These are phyloP conservation scores for Ascochyta koolunga DNA, from an alignment of 2,329 filamentous ascomycete species.

Conservation along the genomic window DNA sequence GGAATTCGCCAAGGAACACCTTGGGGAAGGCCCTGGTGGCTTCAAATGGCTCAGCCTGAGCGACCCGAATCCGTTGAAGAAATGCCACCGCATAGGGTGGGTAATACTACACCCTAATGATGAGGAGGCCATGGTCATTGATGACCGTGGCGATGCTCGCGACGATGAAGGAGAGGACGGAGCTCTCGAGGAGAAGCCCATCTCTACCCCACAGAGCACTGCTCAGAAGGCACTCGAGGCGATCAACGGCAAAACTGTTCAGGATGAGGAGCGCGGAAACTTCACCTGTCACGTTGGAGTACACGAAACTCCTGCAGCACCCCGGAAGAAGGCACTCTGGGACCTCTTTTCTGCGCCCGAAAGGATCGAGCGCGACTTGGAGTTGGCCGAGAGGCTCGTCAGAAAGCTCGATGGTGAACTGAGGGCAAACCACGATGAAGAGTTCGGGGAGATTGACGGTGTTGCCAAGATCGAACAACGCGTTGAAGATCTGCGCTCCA, in stretches of 20 bases:
- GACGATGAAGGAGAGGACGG: conserved; percentile 69
- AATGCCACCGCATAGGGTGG: conserved; percentile 98
- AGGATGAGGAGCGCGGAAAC: conserved; percentile 90
- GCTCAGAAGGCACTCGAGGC: conserved; percentile 89
- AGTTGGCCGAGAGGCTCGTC: conserved; percentile 80
- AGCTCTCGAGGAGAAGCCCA: conserved; percentile 61
- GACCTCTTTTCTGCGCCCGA: conserved; percentile 95
- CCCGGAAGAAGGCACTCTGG: conserved; percentile 94
- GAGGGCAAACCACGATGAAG: conserved; percentile 67
- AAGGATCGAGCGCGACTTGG: conserved; percentile 86
- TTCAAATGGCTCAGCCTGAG: conserved; percentile 96
- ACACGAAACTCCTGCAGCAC: conserved; percentile 84
- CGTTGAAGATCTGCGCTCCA: conserved; percentile 78
- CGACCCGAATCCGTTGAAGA: conserved; percentile 95
- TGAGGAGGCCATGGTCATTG: conserved; percentile 64
- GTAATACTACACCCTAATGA: conserved; percentile 88
- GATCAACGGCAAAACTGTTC: conserved; percentile 97
- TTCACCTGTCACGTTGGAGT: conserved; percentile 98
- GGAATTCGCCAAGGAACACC: conserved; percentile 89
- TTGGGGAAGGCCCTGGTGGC: conserved; percentile 87
- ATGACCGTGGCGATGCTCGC: conserved; percentile 75
- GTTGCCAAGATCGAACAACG: conserved; percentile 82
- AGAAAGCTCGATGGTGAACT: conserved; percentile 85
- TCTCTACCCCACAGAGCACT: conserved; percentile 52
- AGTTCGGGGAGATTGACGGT: conserved; percentile 60